These are phyloP conservation scores for Porphyrellus cyaneotinctus DNA, from an alignment of 768 basidiomycete species.

Conservation along the genomic window DNA sequence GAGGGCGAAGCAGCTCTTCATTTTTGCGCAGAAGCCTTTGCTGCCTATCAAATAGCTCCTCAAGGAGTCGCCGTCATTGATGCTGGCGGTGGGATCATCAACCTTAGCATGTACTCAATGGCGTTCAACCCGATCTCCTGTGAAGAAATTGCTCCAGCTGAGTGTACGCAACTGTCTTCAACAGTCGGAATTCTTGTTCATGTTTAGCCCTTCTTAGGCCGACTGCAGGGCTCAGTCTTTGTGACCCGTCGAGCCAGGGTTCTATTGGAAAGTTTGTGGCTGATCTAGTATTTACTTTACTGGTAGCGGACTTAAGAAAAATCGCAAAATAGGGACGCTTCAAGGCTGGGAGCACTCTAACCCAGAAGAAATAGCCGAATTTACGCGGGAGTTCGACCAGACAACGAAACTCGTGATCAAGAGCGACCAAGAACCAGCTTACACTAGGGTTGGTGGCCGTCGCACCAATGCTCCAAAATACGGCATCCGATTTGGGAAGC, in stretches of 20 bases:
- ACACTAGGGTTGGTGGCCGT: conserved; percentile 7
- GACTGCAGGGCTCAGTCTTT: not conserved
- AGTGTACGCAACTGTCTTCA: not conserved
- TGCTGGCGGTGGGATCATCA: not conserved
- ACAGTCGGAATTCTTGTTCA: not conserved
- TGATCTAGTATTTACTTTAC: not conserved
- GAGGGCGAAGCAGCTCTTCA: conserved; percentile 2
- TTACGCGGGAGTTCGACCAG: conserved; percentile 4
- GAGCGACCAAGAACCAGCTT: conserved; percentile 4
- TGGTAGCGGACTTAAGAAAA: not conserved
- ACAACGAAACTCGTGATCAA: not conserved
- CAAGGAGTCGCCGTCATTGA: not conserved
- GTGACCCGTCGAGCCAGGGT: not conserved
- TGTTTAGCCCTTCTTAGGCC: not conserved
- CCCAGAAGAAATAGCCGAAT: not conserved
- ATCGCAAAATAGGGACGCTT: not conserved
- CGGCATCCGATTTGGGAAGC: conserved; percentile 1
- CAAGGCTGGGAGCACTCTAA: not conserved
- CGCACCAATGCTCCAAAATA: not conserved
- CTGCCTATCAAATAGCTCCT: not conserved
- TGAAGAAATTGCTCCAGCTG: not conserved
- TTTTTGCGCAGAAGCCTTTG: not conserved
- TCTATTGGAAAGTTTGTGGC: not conserved
- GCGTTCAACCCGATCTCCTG: not conserved
- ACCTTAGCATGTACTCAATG: not conserved